Base-by-base conservation (phyloP, 2,329 filamentous ascomycete genomes). In the Nectriaceae sp. region DNA sequence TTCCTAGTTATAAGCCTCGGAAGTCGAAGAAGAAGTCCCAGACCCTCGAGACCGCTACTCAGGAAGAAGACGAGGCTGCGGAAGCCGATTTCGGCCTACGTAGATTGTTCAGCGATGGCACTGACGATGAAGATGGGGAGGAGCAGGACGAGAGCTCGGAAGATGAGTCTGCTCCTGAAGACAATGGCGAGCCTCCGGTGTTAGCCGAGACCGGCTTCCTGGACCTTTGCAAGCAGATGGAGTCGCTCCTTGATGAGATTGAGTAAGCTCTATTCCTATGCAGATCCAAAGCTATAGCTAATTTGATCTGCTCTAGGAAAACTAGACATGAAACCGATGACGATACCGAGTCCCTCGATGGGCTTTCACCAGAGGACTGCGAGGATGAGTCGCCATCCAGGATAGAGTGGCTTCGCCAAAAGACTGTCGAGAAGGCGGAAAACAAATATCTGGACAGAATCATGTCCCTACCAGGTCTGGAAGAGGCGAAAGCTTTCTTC, bases 391-490 rank as follows among this genome's bases (percentile, higher is more conserved):
- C 73, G 8, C 78, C 82, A 3, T 57, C 64, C 1, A 56, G 62
- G 22, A 43, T 63, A 21, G 66, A 68, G 44, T 69, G 66, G 66
- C 38, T 66, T n/a, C 54, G 64, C 20, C 66, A 65, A 38, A 69
- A 69, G 56, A 83, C 81, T 51, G 53, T 70, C 3, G 72, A 80
- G 44, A 71, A 71, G 19, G 74, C 75, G 1, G 59, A 64, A 11
- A 87, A 83, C 50, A 61, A 68, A n/a, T 71, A 76, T 2, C 67
- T 88, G 2, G 84, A 88, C 55, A 55, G 70, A 0, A 61, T 88
- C 21, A 86, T 88, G 78, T 67, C 69, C 1, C 78, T 87, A 74
- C 77, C 81, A 40, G 84, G 85, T 3, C 69, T 88, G 0, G 83
- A 87, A 56, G 67, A 77, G 4, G 78, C 85, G 31, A 88, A 88